Percentiles rank a stretch among this genome's conserved stretches.
phyloP scores from a whole-genome alignment of 176 grass and related monocot genomes.

The Areca catechu region DNA sequence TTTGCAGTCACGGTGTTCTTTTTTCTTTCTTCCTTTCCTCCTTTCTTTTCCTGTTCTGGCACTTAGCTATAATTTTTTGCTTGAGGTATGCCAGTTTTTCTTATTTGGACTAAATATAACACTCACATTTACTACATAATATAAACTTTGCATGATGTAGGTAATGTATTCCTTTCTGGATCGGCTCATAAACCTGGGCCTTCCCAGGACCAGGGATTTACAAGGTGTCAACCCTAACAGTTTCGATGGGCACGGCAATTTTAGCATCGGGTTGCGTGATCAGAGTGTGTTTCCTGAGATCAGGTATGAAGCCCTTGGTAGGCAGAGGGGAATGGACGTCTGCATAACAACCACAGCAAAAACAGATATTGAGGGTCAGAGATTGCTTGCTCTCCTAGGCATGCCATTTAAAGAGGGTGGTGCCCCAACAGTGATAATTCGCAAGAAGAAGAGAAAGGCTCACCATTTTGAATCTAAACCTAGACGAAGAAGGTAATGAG shows the following conservation, averaged over 20 bases:
- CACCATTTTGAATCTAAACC: conserved; percentile 2
- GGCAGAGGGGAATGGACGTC: conserved; percentile 89
- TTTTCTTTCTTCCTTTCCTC: too few relatives aligned
- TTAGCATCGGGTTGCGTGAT: conserved; percentile 52
- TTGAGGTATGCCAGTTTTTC: too few relatives aligned
- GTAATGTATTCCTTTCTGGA: conserved; percentile 88
- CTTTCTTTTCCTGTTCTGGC: too few relatives aligned
- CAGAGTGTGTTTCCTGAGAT: conserved; percentile 89
- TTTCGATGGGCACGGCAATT: conserved; percentile 76
- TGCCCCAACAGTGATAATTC: conserved; percentile 17
- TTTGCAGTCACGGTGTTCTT: too few relatives aligned
- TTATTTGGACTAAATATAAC: too few relatives aligned
- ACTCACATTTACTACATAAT: too few relatives aligned
- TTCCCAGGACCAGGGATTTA: conserved; percentile 84
- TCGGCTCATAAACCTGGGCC: conserved; percentile 83
- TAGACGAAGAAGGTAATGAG: conserved; percentile 7
- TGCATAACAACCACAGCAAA: conserved; percentile 61
- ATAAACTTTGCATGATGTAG: conserved; percentile 29
- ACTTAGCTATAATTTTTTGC: too few relatives aligned
- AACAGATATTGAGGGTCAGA: conserved; percentile 50
- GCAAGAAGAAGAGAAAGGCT: conserved; percentile 53
- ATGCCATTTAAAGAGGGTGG: conserved; percentile 73
- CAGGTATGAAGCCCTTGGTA: conserved; percentile 65
- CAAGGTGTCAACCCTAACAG: conserved; percentile 79
- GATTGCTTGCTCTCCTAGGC: conserved; percentile 59